These are phyloP conservation scores for Daldinia decipiens DNA, from an alignment of 495 filamentous ascomycete genomes.

Conservation along the genomic window DNA sequence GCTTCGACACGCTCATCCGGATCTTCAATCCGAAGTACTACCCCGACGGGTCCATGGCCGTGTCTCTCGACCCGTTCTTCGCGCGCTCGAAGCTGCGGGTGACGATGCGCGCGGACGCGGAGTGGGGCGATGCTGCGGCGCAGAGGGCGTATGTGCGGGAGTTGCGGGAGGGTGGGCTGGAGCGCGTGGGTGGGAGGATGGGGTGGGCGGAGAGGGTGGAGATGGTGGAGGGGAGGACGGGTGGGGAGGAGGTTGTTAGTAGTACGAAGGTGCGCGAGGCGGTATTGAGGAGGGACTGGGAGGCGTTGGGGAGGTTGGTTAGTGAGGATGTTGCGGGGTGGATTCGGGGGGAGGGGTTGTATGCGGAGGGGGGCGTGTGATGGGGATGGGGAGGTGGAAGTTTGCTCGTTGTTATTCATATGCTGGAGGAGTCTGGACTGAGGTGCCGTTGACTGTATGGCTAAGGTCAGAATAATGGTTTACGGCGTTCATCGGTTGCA, in stretches of 20 bases:
- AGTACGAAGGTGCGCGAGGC: slow-evolving; percentile 82
- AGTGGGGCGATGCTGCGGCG: slow-evolving; percentile 69
- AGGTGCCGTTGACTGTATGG: background rate
- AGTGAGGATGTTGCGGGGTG: slow-evolving; percentile 70
- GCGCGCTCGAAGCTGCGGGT: slow-evolving; percentile 74
- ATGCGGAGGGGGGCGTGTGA: slow-evolving; percentile 46
- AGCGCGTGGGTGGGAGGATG: slow-evolving; percentile 65
- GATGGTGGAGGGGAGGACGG: slow-evolving; percentile 69
- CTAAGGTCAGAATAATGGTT: background rate
- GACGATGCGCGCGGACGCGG: slow-evolving; percentile 72
- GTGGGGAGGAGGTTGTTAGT: slow-evolving; percentile 67
- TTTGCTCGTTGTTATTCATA: background rate
- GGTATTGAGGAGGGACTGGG: slow-evolving; percentile 60
- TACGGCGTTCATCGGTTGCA: background rate
- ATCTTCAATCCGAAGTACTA: slow-evolving; percentile 91
- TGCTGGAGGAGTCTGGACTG: background rate
- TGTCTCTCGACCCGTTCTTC: slow-evolving; percentile 74
- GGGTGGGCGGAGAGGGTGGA: slow-evolving; percentile 79
- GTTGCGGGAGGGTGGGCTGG: slow-evolving; percentile 62
- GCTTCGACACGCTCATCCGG: slow-evolving; percentile 88
- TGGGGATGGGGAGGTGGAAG: background rate
- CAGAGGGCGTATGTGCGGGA: slow-evolving; percentile 68
- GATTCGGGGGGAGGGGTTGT: slow-evolving; percentile 63
- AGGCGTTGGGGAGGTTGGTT: slow-evolving; percentile 69
- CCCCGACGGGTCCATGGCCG: slow-evolving; percentile 52